These are phyloP conservation scores for Pseudomonodictys pantanalensis DNA, from an alignment of 495 filamentous ascomycete genomes.

Conservation along the genomic window DNA sequence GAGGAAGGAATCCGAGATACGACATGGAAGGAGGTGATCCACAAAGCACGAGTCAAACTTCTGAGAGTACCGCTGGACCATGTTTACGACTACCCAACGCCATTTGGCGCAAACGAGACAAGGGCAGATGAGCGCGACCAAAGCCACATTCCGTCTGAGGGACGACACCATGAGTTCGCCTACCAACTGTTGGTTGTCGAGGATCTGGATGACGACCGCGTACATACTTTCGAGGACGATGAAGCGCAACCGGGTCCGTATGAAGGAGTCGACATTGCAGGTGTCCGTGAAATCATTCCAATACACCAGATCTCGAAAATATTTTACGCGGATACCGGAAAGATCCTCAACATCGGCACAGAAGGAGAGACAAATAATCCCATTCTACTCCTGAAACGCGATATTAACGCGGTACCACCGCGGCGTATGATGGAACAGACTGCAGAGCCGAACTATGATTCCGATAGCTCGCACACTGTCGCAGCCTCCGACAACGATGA, in stretches of 20 bases:
- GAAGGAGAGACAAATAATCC: conserved; percentile 80
- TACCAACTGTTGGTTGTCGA: conserved; percentile 90
- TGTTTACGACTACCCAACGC: conserved; percentile 42
- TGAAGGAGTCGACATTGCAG: conserved; percentile 69
- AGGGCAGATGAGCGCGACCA: background rate
- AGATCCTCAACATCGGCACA: conserved; percentile 83
- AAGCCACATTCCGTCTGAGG: conserved; percentile 48
- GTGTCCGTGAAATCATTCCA: conserved; percentile 79
- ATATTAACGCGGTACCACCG: conserved; percentile 70
- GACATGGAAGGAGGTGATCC: conserved; percentile 96
- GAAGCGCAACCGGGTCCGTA: conserved; percentile 60
- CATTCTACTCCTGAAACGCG: conserved; percentile 81
- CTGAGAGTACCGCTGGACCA: conserved; percentile 50
- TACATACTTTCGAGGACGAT: conserved; percentile 74
- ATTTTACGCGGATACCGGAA: conserved; percentile 95
- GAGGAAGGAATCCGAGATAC: conserved; percentile 66
- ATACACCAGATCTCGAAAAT: conserved; percentile 93
- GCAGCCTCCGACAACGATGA: conserved; percentile 38
- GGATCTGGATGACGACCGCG: conserved; percentile 86
- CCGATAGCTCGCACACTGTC: conserved; percentile 32
- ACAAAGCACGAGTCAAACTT: conserved; percentile 85
- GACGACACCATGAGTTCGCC: conserved; percentile 66
- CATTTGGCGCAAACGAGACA: background rate
- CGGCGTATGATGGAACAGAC: conserved; percentile 58
- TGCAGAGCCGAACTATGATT: conserved; percentile 29